Evolutionary conservation across 2,329 filamentous ascomycete species (phyloP).

Genomic region (Epichloe hybrida): DNA sequence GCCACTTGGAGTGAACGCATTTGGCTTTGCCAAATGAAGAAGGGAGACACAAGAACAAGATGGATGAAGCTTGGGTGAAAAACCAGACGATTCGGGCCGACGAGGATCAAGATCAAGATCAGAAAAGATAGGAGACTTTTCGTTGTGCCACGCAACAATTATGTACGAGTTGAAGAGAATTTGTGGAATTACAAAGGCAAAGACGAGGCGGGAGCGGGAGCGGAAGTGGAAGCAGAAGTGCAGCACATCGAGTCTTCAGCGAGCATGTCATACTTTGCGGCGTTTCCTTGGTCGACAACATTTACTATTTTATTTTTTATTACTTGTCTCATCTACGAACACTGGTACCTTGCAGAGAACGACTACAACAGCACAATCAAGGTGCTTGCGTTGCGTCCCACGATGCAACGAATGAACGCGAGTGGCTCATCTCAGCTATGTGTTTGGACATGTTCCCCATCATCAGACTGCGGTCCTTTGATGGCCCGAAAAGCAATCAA

Average conservation of each 20-base stretch:
- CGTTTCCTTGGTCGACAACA: not conserved
- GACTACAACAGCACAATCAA: not conserved
- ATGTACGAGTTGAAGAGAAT: constrained; percentile 1
- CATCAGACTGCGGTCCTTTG: not conserved
- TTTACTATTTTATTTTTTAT: not conserved
- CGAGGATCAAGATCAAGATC: not conserved
- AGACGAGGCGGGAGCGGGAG: not conserved
- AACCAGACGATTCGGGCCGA: not conserved
- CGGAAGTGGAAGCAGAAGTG: no score
- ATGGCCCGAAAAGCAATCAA: not conserved
- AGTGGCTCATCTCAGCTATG: not conserved
- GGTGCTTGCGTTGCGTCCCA: not conserved
- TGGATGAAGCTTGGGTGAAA: not conserved
- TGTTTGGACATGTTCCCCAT: not conserved
- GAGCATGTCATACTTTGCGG: not conserved
- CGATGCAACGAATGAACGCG: not conserved
- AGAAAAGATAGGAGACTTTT: not conserved
- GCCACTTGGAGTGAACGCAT: not conserved
- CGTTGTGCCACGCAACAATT: not conserved
- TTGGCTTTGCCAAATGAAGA: not conserved
- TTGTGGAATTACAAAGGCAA: not conserved
- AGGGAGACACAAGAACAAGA: not conserved
- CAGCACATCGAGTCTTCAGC: not conserved
- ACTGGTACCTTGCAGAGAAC: not conserved
- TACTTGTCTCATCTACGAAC: not conserved